Evolutionary conservation across 768 basidiomycete species (phyloP).

Genomic region (Calocera viscosa): DNA sequence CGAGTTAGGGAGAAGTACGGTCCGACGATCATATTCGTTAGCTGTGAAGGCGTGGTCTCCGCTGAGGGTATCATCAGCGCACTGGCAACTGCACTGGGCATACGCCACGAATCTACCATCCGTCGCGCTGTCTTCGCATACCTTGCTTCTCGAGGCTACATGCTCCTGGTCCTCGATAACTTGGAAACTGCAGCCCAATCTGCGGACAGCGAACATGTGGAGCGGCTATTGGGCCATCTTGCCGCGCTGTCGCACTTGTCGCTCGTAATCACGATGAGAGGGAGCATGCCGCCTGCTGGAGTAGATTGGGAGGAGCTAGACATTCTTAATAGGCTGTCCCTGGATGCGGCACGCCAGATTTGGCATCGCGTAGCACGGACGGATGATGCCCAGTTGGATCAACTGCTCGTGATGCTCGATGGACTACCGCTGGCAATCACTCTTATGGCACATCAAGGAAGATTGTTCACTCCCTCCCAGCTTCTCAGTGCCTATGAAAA

Average conservation of each 20-base stretch:
- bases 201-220: background rate
- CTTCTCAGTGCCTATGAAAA: background rate
- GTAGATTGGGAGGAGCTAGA: background rate
- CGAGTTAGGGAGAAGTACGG: background rate
- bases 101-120: background rate
- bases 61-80: background rate
- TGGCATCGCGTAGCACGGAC: conserved; percentile 20
- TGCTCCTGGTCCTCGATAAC: background rate
- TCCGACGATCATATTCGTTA: background rate
- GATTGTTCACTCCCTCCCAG: background rate
- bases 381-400: conserved; percentile 10
- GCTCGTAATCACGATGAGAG: conserved; percentile 29
- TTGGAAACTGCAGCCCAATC: background rate
- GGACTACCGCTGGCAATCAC: background rate
- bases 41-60: background rate
- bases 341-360: conserved; percentile 19
- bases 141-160: background rate
- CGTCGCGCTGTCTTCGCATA: background rate
- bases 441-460: background rate
- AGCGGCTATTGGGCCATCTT: conserved; percentile 20
- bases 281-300: background rate
- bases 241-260: conserved; percentile 23
- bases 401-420: background rate
- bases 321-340: background rate
- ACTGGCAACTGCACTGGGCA: background rate